Conservation (phyloP, 495 filamentous ascomycete genomes). For the Aspergillus ostianus region DNA sequence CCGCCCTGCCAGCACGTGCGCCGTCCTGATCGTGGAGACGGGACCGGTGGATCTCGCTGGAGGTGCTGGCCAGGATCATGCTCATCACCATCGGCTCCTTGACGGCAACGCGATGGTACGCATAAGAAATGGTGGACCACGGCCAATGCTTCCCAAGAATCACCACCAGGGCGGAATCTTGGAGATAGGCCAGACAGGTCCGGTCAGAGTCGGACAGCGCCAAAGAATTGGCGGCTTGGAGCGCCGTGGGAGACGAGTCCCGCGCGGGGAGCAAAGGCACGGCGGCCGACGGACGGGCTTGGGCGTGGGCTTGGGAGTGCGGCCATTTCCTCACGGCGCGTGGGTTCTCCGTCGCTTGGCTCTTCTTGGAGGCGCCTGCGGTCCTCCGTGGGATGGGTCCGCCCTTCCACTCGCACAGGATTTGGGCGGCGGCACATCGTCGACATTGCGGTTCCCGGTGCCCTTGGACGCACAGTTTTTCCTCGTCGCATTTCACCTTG, state of each 20-base stretch:
- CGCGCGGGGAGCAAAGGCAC: slow-evolving; percentile 11
- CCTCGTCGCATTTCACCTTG: slow-evolving; percentile 38
- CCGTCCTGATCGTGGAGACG: slow-evolving; percentile 21
- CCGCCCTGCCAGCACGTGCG: slow-evolving; percentile 6
- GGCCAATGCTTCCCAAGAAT: slow-evolving; percentile 38
- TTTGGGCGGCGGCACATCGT: slow-evolving; percentile 26
- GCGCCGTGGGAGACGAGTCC: slow-evolving; percentile 10
- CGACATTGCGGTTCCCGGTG: slow-evolving; percentile 32
- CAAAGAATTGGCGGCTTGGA: slow-evolving; percentile 33
- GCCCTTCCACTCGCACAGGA: slow-evolving; percentile 33
- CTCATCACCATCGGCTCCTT: slow-evolving; percentile 36
- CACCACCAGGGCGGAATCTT: slow-evolving; percentile 31
- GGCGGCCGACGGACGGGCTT: slow-evolving; percentile 1
- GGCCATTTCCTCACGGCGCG: background rate
- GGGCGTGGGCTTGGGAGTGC: background rate
- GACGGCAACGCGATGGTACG: slow-evolving; percentile 32
- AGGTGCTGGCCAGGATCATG: slow-evolving; percentile 35
- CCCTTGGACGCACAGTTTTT: slow-evolving; percentile 23
- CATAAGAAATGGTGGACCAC: slow-evolving; percentile 33
- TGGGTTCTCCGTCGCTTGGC: slow-evolving; percentile 5
- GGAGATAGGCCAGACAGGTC: slow-evolving; percentile 27
- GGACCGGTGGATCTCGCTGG: slow-evolving; percentile 29
- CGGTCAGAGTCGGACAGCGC: slow-evolving; percentile 29
- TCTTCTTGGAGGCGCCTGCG: slow-evolving; percentile 9
- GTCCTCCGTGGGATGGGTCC: slow-evolving; percentile 27